These are phyloP conservation scores for Chlamydomonas schloesseri DNA, from an alignment of 139 green algal genomes.

Conservation along the genomic window DNA sequence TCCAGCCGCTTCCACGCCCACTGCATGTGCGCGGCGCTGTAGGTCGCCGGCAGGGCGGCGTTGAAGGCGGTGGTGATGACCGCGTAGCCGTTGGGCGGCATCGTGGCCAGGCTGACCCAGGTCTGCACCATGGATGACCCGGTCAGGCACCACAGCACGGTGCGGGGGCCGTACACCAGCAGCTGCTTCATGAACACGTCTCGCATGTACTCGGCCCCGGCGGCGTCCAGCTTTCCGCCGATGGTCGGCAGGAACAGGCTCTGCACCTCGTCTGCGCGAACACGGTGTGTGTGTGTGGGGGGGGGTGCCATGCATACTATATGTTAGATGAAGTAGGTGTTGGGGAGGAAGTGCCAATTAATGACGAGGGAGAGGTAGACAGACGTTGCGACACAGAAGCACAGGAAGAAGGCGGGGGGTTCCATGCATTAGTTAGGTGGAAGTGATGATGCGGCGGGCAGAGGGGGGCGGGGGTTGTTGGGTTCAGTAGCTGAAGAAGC, in stretches of 20 bases:
- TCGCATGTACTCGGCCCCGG: constrained; percentile 1
- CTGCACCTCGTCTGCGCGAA: constrained; percentile 24
- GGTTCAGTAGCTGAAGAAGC: too few relatives aligned
- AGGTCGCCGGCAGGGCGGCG: neutral
- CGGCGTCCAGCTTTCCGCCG: neutral
- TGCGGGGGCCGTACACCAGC: constrained; percentile 21
- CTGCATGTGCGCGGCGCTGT: neutral
- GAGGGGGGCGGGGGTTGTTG: too few relatives aligned
- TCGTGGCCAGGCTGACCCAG: constrained; percentile 1
- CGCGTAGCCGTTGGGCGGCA: neutral
- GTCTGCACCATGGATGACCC: constrained; percentile 5
- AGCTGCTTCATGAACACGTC: constrained; percentile 22
- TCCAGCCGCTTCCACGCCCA: neutral
- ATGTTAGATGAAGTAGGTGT: too few relatives aligned
- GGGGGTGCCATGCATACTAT: too few relatives aligned
- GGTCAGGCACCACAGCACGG: neutral
- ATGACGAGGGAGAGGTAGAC: too few relatives aligned
- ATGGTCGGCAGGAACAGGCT: constrained; percentile 18
- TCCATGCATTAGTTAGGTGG: too few relatives aligned
- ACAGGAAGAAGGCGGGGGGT: too few relatives aligned
- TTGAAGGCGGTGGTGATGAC: neutral
- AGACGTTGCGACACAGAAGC: too few relatives aligned
- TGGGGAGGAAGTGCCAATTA: too few relatives aligned
- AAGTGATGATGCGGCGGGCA: too few relatives aligned
- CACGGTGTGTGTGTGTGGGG: neutral